These are phyloP conservation scores for Kregervanrija pseudodelftensis DNA, from an alignment of 805 yeast genomes.

Conservation along the genomic window DNA sequence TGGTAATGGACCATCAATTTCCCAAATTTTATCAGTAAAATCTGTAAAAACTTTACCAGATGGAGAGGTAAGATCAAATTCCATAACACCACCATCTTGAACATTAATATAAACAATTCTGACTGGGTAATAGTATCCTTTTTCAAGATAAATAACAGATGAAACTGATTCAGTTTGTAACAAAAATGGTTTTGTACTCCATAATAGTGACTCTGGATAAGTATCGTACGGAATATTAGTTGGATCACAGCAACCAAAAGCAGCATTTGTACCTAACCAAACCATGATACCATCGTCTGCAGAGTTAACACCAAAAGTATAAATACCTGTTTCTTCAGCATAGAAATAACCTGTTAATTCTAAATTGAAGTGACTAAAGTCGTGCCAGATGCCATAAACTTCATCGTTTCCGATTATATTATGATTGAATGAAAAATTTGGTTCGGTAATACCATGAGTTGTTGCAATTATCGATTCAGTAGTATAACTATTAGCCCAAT, in stretches of 20 bases:
- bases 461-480: constrained; percentile 1
- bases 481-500: constrained; percentile 5
- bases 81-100: background rate
- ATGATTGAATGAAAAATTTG: constrained; percentile 1
- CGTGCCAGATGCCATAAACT: too few relatives aligned
- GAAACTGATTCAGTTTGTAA: too few relatives aligned
- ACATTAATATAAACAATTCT: constrained; percentile 6
- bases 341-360: constrained; percentile 14
- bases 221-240: background rate
- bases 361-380: background rate
- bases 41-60: too few relatives aligned
- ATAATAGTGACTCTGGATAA: too few relatives aligned
- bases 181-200: too few relatives aligned
- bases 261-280: constrained; percentile 23
- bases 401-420: too few relatives aligned
- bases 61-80: constrained; percentile 2
- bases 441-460: constrained; percentile 2
- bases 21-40: too few relatives aligned
- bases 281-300: constrained; percentile 29
- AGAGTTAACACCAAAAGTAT: constrained; percentile 14
- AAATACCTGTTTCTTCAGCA: constrained; percentile 26
- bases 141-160: constrained; percentile 3
- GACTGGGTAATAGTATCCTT: constrained; percentile 4
- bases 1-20: too few relatives aligned
- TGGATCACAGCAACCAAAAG: constrained; percentile 29